These are phyloP conservation scores for Pythium grandisporangium DNA, from an alignment of 352 stramenopile species.

Conservation along the genomic window DNA sequence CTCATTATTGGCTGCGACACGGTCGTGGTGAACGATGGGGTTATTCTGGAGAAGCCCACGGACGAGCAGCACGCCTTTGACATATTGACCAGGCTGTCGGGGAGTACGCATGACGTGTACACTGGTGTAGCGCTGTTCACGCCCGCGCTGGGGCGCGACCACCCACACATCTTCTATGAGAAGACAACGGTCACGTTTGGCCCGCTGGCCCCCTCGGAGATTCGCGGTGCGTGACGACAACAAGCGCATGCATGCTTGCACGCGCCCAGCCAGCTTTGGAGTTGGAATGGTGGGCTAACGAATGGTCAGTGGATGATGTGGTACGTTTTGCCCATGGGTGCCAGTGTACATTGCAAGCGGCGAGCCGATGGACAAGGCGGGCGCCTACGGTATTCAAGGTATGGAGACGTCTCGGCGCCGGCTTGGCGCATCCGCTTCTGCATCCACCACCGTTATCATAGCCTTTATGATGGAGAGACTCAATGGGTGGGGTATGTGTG, in stretches of 20 bases:
- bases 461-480: no score
- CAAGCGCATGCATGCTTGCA: no score
- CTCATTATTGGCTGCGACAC: conserved; percentile 85
- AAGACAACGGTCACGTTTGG: conserved; percentile 55
- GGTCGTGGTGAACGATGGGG: conserved; percentile 76
- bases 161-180: conserved; percentile 66
- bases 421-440: no score
- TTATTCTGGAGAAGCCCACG: conserved; percentile 86
- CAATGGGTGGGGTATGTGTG: no score
- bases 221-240: conserved; percentile 40
- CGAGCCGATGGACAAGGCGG: conserved; percentile 91
- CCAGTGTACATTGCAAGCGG: conserved; percentile 82
- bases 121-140: conserved; percentile 81
- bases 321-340: conserved; percentile 4
- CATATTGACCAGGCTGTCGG: conserved; percentile 73
- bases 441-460: no score
- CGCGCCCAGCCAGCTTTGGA: no score
- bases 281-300: no score
- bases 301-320: no score
- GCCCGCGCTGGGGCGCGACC: conserved; percentile 19
- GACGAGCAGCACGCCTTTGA: conserved; percentile 72
- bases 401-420: no score
- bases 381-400: conserved; percentile 87
- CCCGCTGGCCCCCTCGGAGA: conserved; percentile 41
- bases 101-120: conserved; percentile 74